A percentile compares a stretch with the other conserved stretches of the same genome.
phyloP scores from a whole-genome alignment of 2,329 filamentous ascomycete species.

The Fusarium beomiforme region DNA sequence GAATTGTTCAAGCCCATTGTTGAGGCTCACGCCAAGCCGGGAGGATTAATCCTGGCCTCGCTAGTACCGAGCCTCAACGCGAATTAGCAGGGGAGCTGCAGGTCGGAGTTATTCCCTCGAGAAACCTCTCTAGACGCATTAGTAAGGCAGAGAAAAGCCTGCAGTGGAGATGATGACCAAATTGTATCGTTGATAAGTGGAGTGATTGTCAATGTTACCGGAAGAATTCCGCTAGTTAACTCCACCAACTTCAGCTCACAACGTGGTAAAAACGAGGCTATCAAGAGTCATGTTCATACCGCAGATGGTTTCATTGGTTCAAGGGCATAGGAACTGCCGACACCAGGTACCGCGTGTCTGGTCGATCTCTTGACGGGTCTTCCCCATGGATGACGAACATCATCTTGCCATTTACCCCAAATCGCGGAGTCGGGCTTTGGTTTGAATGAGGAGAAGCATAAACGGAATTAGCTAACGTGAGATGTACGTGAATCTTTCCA shows the following conservation, averaged over 20 bases:
- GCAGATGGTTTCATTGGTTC: conserved; percentile 14
- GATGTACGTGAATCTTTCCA: neutral
- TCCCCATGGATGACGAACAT: conserved; percentile 16
- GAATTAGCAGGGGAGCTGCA: neutral
- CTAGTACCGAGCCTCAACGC: conserved; percentile 23
- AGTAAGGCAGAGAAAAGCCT: conserved; percentile 5
- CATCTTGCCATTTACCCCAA: conserved; percentile 18
- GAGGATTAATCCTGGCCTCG: conserved; percentile 7
- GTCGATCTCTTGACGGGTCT: conserved; percentile 21
- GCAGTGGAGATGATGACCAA: conserved; percentile 22
- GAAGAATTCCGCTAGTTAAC: conserved; percentile 21
- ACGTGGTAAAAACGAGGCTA: conserved; percentile 3
- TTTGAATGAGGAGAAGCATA: conserved; percentile 37
- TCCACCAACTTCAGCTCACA: conserved; percentile 5
- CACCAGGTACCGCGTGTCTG: conserved; percentile 6
- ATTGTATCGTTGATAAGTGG: conserved; percentile 25
- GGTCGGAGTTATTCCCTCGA: conserved; percentile 11
- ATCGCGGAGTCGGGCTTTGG: conserved; percentile 1
- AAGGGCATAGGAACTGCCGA: conserved; percentile 20
- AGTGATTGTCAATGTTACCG: conserved; percentile 2
- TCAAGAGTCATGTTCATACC: conserved; percentile 17
- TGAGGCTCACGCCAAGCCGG: conserved; percentile 30
- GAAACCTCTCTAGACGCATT: conserved; percentile 5
- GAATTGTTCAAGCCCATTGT: neutral
- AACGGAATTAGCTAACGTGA: neutral